A percentile compares a stretch with the other conserved stretches of the same genome.
Conservation (phyloP, 148 eudicot genomes). For the Dianthus caryophyllus region DNA sequence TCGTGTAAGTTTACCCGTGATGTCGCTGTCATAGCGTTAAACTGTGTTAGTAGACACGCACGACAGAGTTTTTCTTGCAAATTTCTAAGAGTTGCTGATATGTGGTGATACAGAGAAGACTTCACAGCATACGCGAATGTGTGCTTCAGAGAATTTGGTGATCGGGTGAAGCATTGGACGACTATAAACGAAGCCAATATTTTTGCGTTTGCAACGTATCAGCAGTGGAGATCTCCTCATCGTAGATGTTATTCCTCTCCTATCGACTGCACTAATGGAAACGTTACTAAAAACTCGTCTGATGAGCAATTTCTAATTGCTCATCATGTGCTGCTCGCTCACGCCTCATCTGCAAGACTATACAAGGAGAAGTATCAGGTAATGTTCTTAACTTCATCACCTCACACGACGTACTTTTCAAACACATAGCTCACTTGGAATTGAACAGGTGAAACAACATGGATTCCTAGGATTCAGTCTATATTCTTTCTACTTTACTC, state of each 20-base stretch:
- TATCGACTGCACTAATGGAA: too few relatives aligned
- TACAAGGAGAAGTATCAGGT: conserved; percentile 57
- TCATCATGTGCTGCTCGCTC: conserved; percentile 54
- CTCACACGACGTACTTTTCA: too few relatives aligned
- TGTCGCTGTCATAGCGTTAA: too few relatives aligned
- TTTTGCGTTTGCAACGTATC: conserved; percentile 34
- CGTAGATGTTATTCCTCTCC: not conserved
- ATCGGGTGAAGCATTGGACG: conserved; percentile 5
- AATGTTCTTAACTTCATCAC: not conserved
- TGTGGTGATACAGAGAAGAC: conserved; percentile 46
- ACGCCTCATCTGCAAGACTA: conserved; percentile 41
- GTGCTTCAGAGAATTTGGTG: conserved; percentile 70
- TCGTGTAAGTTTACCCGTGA: conserved; percentile 33
- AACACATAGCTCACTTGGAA: too few relatives aligned
- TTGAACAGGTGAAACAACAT: conserved; percentile 44
- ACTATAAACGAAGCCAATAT: conserved; percentile 58
- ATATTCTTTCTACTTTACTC: conserved; percentile 22
- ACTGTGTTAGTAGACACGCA: too few relatives aligned
- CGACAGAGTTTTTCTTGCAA: too few relatives aligned
- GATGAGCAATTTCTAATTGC: conserved; percentile 19
- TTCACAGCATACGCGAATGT: conserved; percentile 51
- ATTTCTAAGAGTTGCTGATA: not conserved
- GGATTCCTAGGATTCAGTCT: conserved; percentile 58
- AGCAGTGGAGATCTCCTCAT: conserved; percentile 34
- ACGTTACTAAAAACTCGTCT: too few relatives aligned